These are phyloP conservation scores for Melastoma candidum DNA, from an alignment of 441 rosid species.

Conservation along the genomic window DNA sequence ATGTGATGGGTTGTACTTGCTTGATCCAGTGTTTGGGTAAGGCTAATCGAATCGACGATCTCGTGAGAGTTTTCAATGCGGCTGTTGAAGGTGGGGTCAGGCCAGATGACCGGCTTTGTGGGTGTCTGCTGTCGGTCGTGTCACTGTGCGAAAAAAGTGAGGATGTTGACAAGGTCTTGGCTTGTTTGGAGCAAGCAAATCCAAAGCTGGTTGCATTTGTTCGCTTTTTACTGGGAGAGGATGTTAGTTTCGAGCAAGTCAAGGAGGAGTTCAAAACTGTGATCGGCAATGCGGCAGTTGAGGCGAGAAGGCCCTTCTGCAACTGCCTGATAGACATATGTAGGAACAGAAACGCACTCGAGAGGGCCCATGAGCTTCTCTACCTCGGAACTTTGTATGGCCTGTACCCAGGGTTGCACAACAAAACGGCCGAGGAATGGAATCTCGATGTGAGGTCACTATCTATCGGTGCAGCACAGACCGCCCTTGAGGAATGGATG, in stretches of 20 bases:
- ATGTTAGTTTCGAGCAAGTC: conserved; percentile 31
- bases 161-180: conserved; percentile 49
- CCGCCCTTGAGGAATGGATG: conserved; percentile 93
- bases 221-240: conserved; percentile 39
- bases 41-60: conserved; percentile 53
- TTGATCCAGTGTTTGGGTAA: conserved; percentile 81
- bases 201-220: conserved; percentile 48
- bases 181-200: conserved; percentile 60
- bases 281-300: conserved; percentile 43
- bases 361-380: conserved; percentile 75
- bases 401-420: conserved; percentile 67
- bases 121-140: conserved; percentile 75
- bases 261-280: conserved; percentile 58
- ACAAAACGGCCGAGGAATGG: conserved; percentile 62
- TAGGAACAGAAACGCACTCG: conserved; percentile 35
- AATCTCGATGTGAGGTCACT: conserved; percentile 79
- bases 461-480: conserved; percentile 80
- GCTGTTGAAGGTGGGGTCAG: conserved; percentile 45
- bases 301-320: conserved; percentile 76
- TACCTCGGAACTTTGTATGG: conserved; percentile 77
- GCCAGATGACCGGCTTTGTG: conserved; percentile 81
- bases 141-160: conserved; percentile 48
- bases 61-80: conserved; percentile 49
- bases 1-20: conserved; percentile 91
- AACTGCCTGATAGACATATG: conserved; percentile 89